Base-by-base conservation (phyloP, 176 grass and related monocot genomes). In the Alloteropsis semialata region DNA sequence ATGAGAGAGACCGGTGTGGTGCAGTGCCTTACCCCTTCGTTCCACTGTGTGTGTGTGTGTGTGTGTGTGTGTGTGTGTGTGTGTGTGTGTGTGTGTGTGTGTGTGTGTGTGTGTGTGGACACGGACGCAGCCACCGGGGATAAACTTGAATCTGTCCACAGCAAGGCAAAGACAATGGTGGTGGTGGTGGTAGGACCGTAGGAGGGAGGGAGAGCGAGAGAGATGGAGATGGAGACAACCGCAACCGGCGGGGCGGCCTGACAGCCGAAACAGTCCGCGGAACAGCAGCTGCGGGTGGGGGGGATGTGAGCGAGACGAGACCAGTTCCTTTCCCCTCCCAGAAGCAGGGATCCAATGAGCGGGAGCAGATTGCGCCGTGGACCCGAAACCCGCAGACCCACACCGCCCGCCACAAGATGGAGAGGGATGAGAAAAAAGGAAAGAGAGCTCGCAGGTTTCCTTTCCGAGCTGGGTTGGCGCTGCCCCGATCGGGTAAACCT, bases 61-160 rank as follows among this genome's bases (percentile, higher is more conserved):
- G n/a, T n/a, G n/a, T n/a, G n/a, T n/a, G n/a, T n/a, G n/a, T n/a
- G n/a, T n/a, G n/a, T n/a, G n/a, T n/a, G n/a, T n/a, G n/a, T n/a
- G n/a, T n/a, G n/a, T n/a, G n/a, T n/a, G n/a, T n/a, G n/a, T n/a
- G n/a, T n/a, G n/a, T n/a, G n/a, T n/a, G n/a, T n/a, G n/a, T n/a
- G n/a, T n/a, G n/a, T n/a, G n/a, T n/a, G n/a, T n/a, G n/a, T n/a
- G n/a, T n/a, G n/a, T n/a, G n/a, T 67, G 85, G 85, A 15, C 57
- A 33, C 4, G 28, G 38, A 32, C 48, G 46, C 10, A 48, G 15
- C 19, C 0, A 0, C 10, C 16, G 37, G 33, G 85, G n/a, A 62
- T 82, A 87, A 66, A 18, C 79, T 77, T 69, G 85, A 51, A 82
- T 62, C 32, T 39, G n/a, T 87, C 76, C 6, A 48, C 62, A 39